phyloP scores from a whole-genome alignment of 495 filamentous ascomycete genomes.

The Aspergillus leporis region DNA sequence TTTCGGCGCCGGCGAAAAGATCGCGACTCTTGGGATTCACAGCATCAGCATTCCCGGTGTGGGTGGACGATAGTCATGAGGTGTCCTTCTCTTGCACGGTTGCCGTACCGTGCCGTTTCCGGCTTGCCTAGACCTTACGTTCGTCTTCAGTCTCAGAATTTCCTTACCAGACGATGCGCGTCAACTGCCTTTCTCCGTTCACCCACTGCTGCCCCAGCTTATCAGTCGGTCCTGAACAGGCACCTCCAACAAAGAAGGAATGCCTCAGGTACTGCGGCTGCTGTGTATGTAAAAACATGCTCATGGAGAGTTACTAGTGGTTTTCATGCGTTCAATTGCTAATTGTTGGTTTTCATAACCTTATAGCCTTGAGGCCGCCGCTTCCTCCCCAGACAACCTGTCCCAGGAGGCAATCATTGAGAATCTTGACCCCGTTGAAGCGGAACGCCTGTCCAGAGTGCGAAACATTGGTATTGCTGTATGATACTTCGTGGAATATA shows the following conservation, averaged over 20 bases:
- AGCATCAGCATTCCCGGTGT: slow-evolving; percentile 29
- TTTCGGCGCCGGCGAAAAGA: slow-evolving; percentile 34
- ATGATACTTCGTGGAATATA: slow-evolving; percentile 26
- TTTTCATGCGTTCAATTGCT: slow-evolving; percentile 9
- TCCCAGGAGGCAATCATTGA: slow-evolving; percentile 69
- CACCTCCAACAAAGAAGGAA: slow-evolving; percentile 42
- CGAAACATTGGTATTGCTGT: slow-evolving; percentile 99
- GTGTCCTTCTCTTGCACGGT: slow-evolving; percentile 46
- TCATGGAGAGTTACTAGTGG: background rate
- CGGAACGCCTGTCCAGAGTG: slow-evolving; percentile 70
- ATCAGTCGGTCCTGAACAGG: slow-evolving; percentile 39
- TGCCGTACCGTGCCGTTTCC: slow-evolving; percentile 44
- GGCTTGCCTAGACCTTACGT: slow-evolving; percentile 41
- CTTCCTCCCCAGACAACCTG: slow-evolving; percentile 56
- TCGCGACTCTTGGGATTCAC: slow-evolving; percentile 17
- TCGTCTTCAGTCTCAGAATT: slow-evolving; percentile 41
- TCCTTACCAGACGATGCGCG: slow-evolving; percentile 39
- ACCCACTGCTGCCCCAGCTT: slow-evolving; percentile 40
- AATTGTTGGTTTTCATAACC: slow-evolving; percentile 7
- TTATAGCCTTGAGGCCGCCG: slow-evolving; percentile 58
- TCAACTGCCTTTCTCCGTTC: slow-evolving; percentile 46
- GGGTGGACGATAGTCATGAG: slow-evolving; percentile 42
- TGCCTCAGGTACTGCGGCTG: slow-evolving; percentile 42
- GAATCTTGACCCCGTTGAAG: slow-evolving; percentile 74
- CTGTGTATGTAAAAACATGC: slow-evolving; percentile 35